Percentiles rank a stretch among this genome's conserved stretches.
Conservation (phyloP, 208 protist genomes). For the Trypanosoma conorhini region DNA sequence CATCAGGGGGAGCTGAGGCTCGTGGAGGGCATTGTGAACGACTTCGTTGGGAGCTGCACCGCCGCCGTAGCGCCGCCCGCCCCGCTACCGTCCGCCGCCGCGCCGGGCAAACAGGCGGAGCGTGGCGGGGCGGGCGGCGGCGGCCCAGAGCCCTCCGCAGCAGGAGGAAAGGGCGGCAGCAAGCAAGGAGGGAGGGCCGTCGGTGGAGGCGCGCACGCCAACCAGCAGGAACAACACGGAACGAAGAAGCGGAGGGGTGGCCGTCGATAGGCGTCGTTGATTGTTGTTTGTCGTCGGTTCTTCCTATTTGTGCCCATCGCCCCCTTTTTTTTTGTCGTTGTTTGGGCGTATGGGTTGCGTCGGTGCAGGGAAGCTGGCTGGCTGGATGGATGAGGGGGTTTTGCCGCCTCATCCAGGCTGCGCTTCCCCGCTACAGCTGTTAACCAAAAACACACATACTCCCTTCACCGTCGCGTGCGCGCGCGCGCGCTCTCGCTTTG, state of each 20-base stretch:
- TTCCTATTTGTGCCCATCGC: not conserved
- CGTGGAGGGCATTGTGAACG: slow-evolving; percentile 58
- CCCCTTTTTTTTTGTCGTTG: not conserved
- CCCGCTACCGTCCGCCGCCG: not conserved
- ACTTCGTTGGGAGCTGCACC: slow-evolving; percentile 67
- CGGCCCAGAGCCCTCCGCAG: not conserved
- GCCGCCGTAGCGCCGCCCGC: slow-evolving; percentile 15
- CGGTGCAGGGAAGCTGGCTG: not conserved
- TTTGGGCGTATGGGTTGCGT: not conserved
- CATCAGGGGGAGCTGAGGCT: slow-evolving; percentile 63
- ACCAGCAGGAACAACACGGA: slow-evolving; percentile 25
- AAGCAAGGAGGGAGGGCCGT: slow-evolving; percentile 6
- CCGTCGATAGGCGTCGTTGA: slow-evolving; percentile 11
- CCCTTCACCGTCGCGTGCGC: no score
- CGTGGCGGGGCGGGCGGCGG: not conserved
- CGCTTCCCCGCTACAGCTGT: no score
- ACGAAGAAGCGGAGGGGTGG: slow-evolving; percentile 35
- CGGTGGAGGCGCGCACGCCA: not conserved
- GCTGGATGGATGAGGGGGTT: no score
- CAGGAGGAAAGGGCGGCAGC: not conserved
- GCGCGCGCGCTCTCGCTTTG: no score
- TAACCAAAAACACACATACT: no score
- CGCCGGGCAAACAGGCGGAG: not conserved
- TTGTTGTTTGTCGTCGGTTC: not conserved
- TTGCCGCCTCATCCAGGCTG: no score